Base-by-base conservation (phyloP, 495 filamentous ascomycete species). In the Cryomyces antarcticus region DNA sequence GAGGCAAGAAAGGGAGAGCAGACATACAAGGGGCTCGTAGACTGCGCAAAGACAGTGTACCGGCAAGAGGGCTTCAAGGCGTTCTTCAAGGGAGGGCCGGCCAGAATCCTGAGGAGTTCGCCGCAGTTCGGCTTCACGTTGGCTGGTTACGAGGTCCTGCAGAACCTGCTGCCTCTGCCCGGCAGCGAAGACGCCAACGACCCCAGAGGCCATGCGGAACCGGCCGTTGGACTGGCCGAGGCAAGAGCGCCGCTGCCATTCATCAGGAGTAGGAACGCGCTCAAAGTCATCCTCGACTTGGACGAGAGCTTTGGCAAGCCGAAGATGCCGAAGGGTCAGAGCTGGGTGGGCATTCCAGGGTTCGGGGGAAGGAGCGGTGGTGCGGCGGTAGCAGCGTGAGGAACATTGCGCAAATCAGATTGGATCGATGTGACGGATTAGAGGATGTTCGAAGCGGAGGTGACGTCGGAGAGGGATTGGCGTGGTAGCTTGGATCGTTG, bases 51-150 rank as follows among this genome's bases (percentile, higher is more conserved):
- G 24, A 87, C 82, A 7, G 79, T 97, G 46, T 79, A 67, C 63
- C 74, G 77, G 61, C 80, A 96, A 55, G 89, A 97, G 59, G 89
- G 89, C 11, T 83, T 93, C 67, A 71, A 71, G 50, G 89, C 89
- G 36, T 97, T 96, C 71, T 97, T 94, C 76, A 96, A 96, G 64
- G 89, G 89, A 46, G 89, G 89, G 0, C 86, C 89, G 5, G 89
- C 89, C 10, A 82, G 89, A 66, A 86, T 97, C 49, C 46, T 96
- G 53, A 77, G 89, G 50, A 93, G 83, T 4, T 94, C 86, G 0
- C 89, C 89, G 17, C 89, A 97, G 55, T 97, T 97, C 62, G 89
- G 89, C 44, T 96, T 94, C 64, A 97, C 89, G 3, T 72, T 97
- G 6, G 89, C 89, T 4, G 79, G 79, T 6, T 97, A 96, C 58